Conservation (phyloP, 139 green algal genomes). For the Dunaliella primolecta region DNA sequence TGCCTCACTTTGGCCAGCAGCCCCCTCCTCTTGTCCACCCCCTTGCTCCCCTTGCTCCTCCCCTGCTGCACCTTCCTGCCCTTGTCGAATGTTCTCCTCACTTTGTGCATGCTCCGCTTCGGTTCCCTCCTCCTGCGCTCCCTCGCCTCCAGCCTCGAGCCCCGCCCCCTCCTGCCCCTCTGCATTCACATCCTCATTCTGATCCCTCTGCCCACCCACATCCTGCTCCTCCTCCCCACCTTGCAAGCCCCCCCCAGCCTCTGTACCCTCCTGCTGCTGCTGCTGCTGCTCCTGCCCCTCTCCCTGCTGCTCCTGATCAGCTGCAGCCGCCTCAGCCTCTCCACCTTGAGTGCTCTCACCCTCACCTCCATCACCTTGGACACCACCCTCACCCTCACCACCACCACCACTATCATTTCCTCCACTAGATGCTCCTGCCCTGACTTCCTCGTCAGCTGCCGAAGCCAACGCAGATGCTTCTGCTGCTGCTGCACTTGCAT, state of each 20-base stretch:
- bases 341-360: background rate
- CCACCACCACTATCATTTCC: background rate
- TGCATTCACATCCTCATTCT: background rate
- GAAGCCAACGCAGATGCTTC: background rate
- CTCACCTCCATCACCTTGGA: background rate
- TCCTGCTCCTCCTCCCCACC: background rate
- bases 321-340: background rate
- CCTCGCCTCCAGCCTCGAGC: too few species aligned
- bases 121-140: background rate
- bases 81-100: background rate
- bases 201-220: background rate
- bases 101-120: background rate
- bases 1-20: background rate
- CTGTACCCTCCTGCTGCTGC: background rate
- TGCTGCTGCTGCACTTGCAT: background rate
- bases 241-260: background rate
- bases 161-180: background rate
- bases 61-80: background rate
- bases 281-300: background rate
- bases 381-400: background rate
- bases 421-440: background rate
- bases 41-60: background rate
- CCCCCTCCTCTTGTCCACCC: background rate
- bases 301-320: background rate
- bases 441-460: background rate